A percentile compares a stretch with the other conserved stretches of the same genome.
phyloP scores from a whole-genome alignment of 2,329 filamentous ascomycete genomes.

The Aspergillus sp. region DNA sequence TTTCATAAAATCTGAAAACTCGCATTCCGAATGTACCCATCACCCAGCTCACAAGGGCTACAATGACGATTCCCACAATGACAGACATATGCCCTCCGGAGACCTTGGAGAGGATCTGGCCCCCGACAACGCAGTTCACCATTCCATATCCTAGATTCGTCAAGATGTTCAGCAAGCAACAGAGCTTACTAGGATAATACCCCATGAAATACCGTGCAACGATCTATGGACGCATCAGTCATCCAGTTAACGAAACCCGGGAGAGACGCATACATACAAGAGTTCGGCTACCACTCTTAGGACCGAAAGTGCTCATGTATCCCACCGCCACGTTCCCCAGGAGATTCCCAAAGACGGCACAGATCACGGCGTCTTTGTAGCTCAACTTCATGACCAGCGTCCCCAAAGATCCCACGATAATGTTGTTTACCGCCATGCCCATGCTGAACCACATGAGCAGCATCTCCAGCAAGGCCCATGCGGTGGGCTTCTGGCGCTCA shows the following conservation, averaged over 20 bases:
- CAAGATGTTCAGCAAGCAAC: slow-evolving; percentile 34
- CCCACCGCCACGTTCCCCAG: slow-evolving; percentile 27
- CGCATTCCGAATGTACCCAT: slow-evolving; percentile 36
- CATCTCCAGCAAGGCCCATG: slow-evolving; percentile 17
- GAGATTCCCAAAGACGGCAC: slow-evolving; percentile 30
- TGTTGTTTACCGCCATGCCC: slow-evolving; percentile 24
- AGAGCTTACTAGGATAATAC: slow-evolving; percentile 35
- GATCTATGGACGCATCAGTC: slow-evolving; percentile 22
- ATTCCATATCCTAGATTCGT: slow-evolving; percentile 38
- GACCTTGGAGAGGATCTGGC: slow-evolving; percentile 37
- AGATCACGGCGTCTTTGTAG: slow-evolving; percentile 33
- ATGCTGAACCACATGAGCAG: slow-evolving; percentile 7
- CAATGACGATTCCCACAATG: slow-evolving; percentile 32
- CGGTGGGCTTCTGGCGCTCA: slow-evolving; percentile 13
- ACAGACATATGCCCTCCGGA: slow-evolving; percentile 31
- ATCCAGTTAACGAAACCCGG: neutral
- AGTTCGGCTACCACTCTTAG: slow-evolving; percentile 35
- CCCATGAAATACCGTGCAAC: slow-evolving; percentile 37
- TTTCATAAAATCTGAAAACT: slow-evolving; percentile 38
- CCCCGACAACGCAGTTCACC: slow-evolving; percentile 36
- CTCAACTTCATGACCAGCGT: slow-evolving; percentile 33
- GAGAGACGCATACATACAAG: slow-evolving; percentile 23
- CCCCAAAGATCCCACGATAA: slow-evolving; percentile 35
- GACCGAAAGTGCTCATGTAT: slow-evolving; percentile 37
- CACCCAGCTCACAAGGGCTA: slow-evolving; percentile 26